phyloP scores from a whole-genome alignment of 331 rosid genomes.

The Phaseolus coccineus region DNA sequence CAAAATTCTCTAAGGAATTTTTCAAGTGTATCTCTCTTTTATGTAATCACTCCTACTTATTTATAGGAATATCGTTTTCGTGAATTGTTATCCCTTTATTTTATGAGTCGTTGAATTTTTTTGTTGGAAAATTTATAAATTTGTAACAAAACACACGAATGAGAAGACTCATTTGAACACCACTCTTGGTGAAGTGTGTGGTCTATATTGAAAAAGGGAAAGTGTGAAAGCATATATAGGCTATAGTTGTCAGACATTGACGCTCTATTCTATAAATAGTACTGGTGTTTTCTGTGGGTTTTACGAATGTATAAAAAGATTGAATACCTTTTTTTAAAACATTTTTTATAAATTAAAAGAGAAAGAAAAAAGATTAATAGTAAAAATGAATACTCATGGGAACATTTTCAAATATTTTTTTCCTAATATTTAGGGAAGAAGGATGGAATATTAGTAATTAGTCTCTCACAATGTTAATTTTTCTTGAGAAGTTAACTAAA shows the following conservation, averaged over 20 bases:
- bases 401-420: not conserved
- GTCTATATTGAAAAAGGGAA: constrained; percentile 1
- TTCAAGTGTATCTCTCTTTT: too few relatives aligned
- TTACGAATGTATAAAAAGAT: not conserved
- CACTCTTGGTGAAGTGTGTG: not conserved
- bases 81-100: too few relatives aligned
- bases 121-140: not conserved
- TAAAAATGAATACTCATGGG: not conserved
- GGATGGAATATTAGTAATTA: not conserved
- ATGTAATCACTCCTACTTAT: too few relatives aligned
- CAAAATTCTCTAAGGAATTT: too few relatives aligned
- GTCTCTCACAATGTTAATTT: not conserved
- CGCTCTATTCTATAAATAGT: not conserved
- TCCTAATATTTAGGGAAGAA: not conserved
- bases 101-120: not conserved
- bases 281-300: not conserved
- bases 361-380: not conserved
- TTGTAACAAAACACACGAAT: not conserved
- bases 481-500: not conserved
- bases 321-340: not conserved
- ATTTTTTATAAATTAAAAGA: not conserved
- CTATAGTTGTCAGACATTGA: not conserved
- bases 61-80: too few relatives aligned
- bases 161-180: not conserved
- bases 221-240: not conserved